phyloP scores from a whole-genome alignment of 805 yeast genomes.

The Cyberlindnera galapagoensis region DNA sequence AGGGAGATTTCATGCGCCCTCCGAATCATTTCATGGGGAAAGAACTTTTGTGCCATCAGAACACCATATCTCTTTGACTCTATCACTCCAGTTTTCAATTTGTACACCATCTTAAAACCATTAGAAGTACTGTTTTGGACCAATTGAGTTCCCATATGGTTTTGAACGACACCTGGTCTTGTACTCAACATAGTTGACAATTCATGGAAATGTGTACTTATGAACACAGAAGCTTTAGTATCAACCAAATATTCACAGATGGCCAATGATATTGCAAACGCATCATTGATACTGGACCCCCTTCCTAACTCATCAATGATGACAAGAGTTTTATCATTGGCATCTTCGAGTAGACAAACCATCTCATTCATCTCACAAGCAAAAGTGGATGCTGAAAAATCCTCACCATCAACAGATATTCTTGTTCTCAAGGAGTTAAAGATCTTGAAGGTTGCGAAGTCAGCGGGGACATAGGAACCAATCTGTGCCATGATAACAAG shows the following conservation, averaged over 20 bases:
- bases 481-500: slow-evolving; percentile 49
- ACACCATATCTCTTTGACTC: slow-evolving; percentile 28
- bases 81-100: slow-evolving; percentile 18
- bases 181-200: slow-evolving; percentile 30
- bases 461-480: slow-evolving; percentile 47
- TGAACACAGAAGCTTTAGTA: slow-evolving; percentile 27
- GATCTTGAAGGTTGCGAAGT: slow-evolving; percentile 35
- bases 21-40: slow-evolving; percentile 21
- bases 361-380: slow-evolving; percentile 43
- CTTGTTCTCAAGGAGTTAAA: slow-evolving; percentile 33
- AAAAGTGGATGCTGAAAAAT: slow-evolving; percentile 34
- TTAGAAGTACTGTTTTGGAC: slow-evolving; percentile 14
- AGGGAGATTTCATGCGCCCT: slow-evolving; percentile 25
- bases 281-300: slow-evolving; percentile 45
- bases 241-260: slow-evolving; percentile 32
- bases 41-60: slow-evolving; percentile 21
- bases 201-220: slow-evolving; percentile 41
- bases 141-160: slow-evolving; percentile 29
- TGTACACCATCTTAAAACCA: slow-evolving; percentile 27
- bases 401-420: slow-evolving; percentile 27
- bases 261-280: slow-evolving; percentile 44
- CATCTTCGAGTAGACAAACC: slow-evolving; percentile 35
- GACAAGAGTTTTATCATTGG: slow-evolving; percentile 29
- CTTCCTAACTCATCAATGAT: slow-evolving; percentile 53
- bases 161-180: slow-evolving; percentile 30